A percentile compares a stretch with the other conserved stretches of the same genome.
Conservation (phyloP, 2,329 filamentous ascomycete species). For the Ceratocystis destructans region DNA sequence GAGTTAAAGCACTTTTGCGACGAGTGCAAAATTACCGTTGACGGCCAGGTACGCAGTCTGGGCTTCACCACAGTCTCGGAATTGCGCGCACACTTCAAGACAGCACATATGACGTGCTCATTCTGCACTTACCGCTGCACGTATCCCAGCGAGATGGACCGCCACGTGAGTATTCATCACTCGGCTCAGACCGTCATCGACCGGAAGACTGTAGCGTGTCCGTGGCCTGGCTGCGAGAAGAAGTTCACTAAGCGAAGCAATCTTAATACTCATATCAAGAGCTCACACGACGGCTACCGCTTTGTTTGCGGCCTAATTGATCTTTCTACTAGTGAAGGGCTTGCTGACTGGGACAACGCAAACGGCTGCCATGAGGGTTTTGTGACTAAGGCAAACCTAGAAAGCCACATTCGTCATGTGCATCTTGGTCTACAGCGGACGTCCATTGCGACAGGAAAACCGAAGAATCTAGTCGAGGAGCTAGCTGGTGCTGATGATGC, state of each 20-base stretch:
- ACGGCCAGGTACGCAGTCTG: conserved; percentile 31
- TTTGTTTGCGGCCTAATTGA: conserved; percentile 68
- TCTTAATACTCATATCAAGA: conserved; percentile 63
- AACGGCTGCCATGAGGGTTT: conserved; percentile 65
- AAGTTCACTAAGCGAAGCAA: conserved; percentile 76
- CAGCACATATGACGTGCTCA: conserved; percentile 60
- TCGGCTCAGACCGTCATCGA: conserved; percentile 47
- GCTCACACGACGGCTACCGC: conserved; percentile 59
- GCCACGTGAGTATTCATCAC: conserved; percentile 68
- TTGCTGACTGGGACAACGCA: conserved; percentile 49
- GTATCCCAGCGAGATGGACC: conserved; percentile 53
- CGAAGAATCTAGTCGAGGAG: conserved; percentile 30
- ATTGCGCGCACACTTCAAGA: conserved; percentile 59
- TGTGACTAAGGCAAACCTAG: conserved; percentile 61
- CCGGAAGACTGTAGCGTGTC: conserved; percentile 53
- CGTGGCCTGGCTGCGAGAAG: conserved; percentile 54
- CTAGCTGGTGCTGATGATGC: conserved; percentile 31
- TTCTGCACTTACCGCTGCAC: conserved; percentile 59
- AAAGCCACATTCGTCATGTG: conserved; percentile 71
- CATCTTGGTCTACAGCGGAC: conserved; percentile 53
- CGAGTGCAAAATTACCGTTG: conserved; percentile 43
- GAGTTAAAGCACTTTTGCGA: conserved; percentile 62
- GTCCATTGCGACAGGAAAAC: conserved; percentile 17
- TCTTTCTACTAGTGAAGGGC: conserved; percentile 32
- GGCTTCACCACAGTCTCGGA: conserved; percentile 60